These are phyloP conservation scores for Glycine tomentella DNA, from an alignment of 306 rosid genomes.

Conservation along the genomic window DNA sequence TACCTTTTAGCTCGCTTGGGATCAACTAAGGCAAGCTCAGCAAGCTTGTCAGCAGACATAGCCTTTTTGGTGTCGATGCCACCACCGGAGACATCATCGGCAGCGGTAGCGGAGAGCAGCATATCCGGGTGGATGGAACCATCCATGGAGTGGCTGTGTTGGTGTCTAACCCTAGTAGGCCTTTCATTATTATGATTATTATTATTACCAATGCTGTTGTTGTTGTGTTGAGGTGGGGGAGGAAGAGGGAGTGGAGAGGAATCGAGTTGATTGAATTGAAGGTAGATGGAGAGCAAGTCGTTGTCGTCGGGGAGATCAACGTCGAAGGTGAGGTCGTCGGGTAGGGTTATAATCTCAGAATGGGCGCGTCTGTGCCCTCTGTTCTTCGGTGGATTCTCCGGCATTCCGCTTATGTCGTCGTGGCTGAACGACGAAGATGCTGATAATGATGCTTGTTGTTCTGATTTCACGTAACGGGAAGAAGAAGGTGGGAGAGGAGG, in stretches of 20 bases:
- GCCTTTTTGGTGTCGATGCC: conserved; percentile 10
- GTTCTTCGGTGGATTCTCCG: conserved; percentile 75
- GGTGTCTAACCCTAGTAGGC: conserved; percentile 59
- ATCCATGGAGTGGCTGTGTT: conserved; percentile 90
- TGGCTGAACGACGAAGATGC: conserved; percentile 53
- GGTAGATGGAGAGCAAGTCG: conserved; percentile 63
- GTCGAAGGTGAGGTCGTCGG: conserved; percentile 78
- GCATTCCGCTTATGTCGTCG: conserved; percentile 84
- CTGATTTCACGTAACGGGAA: too few relatives aligned
- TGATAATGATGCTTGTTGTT: too few relatives aligned
- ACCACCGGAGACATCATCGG: too few relatives aligned
- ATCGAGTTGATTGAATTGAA: too few relatives aligned
- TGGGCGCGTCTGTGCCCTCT: conserved; percentile 87
- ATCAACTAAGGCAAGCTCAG: conserved; percentile 80
- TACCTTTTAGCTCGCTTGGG: conserved; percentile 96
- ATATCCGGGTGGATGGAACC: conserved; percentile 74
- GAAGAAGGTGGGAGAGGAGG: too few relatives aligned
- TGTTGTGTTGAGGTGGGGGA: too few relatives aligned
- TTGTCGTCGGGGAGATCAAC: conserved; percentile 54
- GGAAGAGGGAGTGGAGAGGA: too few relatives aligned
- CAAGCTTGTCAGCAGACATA: conserved; percentile 77
- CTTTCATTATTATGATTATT: too few relatives aligned
- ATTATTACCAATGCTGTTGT: too few relatives aligned
- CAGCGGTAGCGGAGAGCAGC: conserved; percentile 47
- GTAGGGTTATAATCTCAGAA: conserved; percentile 80